phyloP scores from a whole-genome alignment of 306 rosid genomes.

The Vicia faba region DNA sequence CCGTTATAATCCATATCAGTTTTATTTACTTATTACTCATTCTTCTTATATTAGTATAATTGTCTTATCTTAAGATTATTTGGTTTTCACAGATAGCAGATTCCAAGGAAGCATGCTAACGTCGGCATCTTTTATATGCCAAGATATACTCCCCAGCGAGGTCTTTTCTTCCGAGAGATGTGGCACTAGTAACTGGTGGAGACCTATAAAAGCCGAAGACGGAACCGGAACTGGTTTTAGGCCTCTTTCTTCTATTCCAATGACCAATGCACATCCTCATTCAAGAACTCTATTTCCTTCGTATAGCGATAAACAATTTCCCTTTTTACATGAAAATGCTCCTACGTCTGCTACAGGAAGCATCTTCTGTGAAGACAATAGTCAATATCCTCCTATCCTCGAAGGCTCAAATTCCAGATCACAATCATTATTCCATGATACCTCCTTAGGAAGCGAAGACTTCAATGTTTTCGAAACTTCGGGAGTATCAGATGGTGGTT shows the following conservation, averaged over 20 bases:
- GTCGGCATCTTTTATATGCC: conserved; percentile 70
- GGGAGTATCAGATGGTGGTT: conserved; percentile 62
- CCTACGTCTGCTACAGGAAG: conserved; percentile 45
- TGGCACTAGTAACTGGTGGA: conserved; percentile 52
- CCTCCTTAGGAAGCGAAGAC: conserved; percentile 60
- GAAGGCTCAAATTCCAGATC: conserved; percentile 45
- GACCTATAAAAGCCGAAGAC: conserved; percentile 56
- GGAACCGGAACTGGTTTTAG: conserved; percentile 39
- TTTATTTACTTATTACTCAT: too few species aligned
- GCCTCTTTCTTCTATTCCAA: conserved; percentile 51
- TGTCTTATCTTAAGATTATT: neutral
- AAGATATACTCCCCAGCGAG: conserved; percentile 62
- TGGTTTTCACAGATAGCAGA: conserved; percentile 54
- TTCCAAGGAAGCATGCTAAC: conserved; percentile 53
- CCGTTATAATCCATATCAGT: neutral
- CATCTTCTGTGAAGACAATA: conserved; percentile 46
- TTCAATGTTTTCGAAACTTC: conserved; percentile 55
- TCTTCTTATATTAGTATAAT: too few species aligned
- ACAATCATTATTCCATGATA: conserved; percentile 46
- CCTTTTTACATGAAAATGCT: conserved; percentile 50
- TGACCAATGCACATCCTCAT: conserved; percentile 46
- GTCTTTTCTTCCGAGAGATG: conserved; percentile 51
- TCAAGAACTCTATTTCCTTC: conserved; percentile 53
- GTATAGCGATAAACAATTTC: conserved; percentile 46
- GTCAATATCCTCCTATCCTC: conserved; percentile 42